Base-by-base conservation (phyloP, 1,139 yeast species). In the Sugiyamaella grinbergsii region DNA sequence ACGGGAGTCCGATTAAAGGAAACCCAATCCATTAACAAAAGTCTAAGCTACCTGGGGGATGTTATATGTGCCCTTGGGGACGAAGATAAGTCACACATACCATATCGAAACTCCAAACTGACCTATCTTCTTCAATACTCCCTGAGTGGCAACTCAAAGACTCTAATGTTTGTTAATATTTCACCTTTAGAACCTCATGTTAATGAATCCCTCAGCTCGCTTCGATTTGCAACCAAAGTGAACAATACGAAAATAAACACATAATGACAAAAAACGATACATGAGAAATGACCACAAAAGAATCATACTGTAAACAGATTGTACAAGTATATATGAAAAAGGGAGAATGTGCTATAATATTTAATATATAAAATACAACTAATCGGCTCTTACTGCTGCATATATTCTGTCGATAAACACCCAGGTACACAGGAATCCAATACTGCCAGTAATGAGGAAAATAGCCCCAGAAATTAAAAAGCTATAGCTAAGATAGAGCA, bases 111-210 rank as follows among this genome's bases (percentile, higher is more conserved):
- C 62, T 75, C 83, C 24, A 77, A 67, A 66, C 73, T 93, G 60
- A 93, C 98, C 0, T 88, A 87, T 63, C 71, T 91, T 15, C 72
- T 93, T 55, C 94, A 90, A 62, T 82, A 88, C 63, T 89, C 97
- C 39, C 73, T 93, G 38, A 83, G 88, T 1, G 97, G 96, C 0
- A 78, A 81, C 52, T 87, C 96, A 0, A 93, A 91, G 66, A 90
- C 97, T 0, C 73, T 93, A 53, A 90, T 93, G 97, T 85, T 93
- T 74, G 97, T 90, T 11, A 91, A 90, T 61, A 77, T 91, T 4
- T 86, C 96, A 1, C 91, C 96, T 3, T 69, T 78, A 45, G 68
- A 66, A 19, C 71, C 71, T 23, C 87, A 87, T 65, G 75, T 82
- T 47, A 80, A 76, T 58, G 98, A 93, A 64, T 85, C 96, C 0